Base-by-base conservation (phyloP, 768 basidiomycete species). In the Cystofilobasidium macerans region DNA sequence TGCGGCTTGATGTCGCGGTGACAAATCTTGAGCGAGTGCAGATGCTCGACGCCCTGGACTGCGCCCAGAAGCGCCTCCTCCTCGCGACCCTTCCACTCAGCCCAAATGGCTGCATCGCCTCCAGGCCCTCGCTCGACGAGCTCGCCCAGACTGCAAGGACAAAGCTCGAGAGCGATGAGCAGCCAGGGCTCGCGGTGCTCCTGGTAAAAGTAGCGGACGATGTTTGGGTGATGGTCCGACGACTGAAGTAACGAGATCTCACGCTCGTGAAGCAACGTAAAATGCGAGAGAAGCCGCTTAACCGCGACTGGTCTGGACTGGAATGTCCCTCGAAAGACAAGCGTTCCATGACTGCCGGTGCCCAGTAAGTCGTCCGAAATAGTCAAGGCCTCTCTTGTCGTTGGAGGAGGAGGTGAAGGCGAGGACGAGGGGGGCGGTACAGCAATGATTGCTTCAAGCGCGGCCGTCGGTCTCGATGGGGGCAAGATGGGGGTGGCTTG, bases 1-100 rank as follows among this genome's bases (percentile, higher is more conserved):
- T 93, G 94, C 6, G 94, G 94, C 73, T 99, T 99, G 77, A 99
- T 95, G 75, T 98, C 94, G 36, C 94, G 84, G 78, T 98, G 94
- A n/a, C 97, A 84, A 65, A 98, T 87, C 77, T 94, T 95, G 72
- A 98, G 83, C 11, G 83, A 86, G 74, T 98, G 93, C 13, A 99
- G 80, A 76, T 98, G 92, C 61, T 86, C 81, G 69, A 99, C 76
- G 20, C 95, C 95, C 36, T 85, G 82, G 11, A 92, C 84, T 60
- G 98, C 86, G 76, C 98, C 89, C 57, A 80, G 81, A 67, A 98
- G 77, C 0, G 92, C 93, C 64, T 84, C 85, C 75, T 95, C 51
- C 51, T 54, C 30, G 5, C 8, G 28, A 93, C 16, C 90, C 85
- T 57, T 90, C 87, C 73, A 97, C 78, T 24, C 83, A 80, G 0